These are phyloP conservation scores for Pseudogymnoascus sp. DNA, from an alignment of 2,329 filamentous ascomycete genomes.

Conservation along the genomic window DNA sequence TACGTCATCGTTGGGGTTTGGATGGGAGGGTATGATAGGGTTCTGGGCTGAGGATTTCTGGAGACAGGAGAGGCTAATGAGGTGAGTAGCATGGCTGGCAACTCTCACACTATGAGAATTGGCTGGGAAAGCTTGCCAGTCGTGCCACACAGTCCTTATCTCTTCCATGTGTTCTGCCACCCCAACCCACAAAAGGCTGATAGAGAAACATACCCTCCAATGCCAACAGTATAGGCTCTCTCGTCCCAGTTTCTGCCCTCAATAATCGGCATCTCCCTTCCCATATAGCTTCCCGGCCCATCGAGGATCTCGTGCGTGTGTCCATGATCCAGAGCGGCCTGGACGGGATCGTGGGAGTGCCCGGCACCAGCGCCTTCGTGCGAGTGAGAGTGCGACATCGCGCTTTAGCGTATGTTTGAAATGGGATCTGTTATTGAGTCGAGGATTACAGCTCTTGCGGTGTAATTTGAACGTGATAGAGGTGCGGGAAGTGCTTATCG, in stretches of 20 bases:
- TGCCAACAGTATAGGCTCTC: constrained; percentile 91
- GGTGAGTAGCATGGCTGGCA: background rate
- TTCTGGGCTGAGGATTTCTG: background rate
- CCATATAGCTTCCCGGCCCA: constrained; percentile 81
- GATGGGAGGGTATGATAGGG: background rate
- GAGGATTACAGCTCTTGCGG: background rate
- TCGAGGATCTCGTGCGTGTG: constrained; percentile 94
- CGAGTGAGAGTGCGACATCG: constrained; percentile 38
- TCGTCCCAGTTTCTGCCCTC: constrained; percentile 82
- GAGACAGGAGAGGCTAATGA: background rate
- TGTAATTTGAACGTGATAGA: background rate
- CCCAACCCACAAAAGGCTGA: background rate
- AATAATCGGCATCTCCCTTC: constrained; percentile 86
- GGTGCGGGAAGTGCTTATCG: background rate
- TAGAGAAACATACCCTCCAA: constrained; percentile 66
- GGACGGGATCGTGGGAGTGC: constrained; percentile 41
- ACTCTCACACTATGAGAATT: background rate
- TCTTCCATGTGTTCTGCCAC: background rate
- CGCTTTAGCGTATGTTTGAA: background rate
- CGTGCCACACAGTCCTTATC: background rate
- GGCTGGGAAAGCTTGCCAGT: background rate
- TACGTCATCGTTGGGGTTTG: background rate
- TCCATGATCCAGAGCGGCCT: constrained; percentile 65
- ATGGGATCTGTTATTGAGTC: background rate
- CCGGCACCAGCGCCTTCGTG: constrained; percentile 47